Evolutionary conservation across 768 basidiomycete genomes (phyloP).

Genomic region (Phaffia australis): DNA sequence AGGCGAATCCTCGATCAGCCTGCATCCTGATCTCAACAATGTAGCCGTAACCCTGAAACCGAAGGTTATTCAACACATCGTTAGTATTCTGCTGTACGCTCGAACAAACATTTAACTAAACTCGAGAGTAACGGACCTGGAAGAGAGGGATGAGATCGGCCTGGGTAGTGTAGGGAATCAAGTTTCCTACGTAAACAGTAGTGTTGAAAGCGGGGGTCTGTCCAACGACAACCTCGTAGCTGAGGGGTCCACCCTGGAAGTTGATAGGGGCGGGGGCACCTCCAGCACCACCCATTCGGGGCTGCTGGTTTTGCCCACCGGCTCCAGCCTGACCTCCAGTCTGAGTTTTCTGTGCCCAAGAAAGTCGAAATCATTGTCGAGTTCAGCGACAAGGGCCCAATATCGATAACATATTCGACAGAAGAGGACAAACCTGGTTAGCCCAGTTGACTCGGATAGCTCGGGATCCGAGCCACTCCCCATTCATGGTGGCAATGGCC

Average conservation of each 20-base stretch:
- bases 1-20: slow-evolving; percentile 95
- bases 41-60: slow-evolving; percentile 80
- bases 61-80: background rate
- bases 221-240: slow-evolving; percentile 82
- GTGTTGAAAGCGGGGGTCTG: slow-evolving; percentile 91
- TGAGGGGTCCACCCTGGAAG: slow-evolving; percentile 76
- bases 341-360: slow-evolving; percentile 64
- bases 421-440: slow-evolving; percentile 47
- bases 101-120: background rate
- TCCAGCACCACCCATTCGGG: slow-evolving; percentile 21
- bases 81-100: background rate
- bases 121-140: slow-evolving; percentile 33
- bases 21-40: slow-evolving; percentile 99
- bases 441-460: slow-evolving; percentile 99
- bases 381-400: background rate
- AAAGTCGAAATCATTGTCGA: slow-evolving; percentile 1
- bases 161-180: slow-evolving; percentile 93
- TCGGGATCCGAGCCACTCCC: slow-evolving; percentile 95
- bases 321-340: slow-evolving; percentile 42
- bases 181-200: slow-evolving; percentile 96
- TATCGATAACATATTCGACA: background rate
- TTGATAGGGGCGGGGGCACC: slow-evolving; percentile 70
- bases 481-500: slow-evolving; percentile 99
- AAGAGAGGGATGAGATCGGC: slow-evolving; percentile 95
- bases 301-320: slow-evolving; percentile 26